A percentile compares a stretch with the other conserved stretches of the same genome.
Conservation (phyloP, 2,329 filamentous ascomycete species). For the Lachnellula arida region DNA sequence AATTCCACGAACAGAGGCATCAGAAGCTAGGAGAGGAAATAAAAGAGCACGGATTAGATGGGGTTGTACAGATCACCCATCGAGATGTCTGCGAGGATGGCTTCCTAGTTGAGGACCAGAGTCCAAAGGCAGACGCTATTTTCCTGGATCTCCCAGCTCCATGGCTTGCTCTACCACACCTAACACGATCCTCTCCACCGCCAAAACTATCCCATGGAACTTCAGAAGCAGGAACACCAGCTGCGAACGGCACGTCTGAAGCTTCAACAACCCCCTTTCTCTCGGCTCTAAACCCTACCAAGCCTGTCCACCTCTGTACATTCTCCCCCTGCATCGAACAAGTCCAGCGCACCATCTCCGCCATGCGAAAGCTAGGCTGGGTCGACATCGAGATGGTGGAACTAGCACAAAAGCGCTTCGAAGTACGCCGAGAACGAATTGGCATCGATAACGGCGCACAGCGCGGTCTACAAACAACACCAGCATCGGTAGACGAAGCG, state of each 20-base stretch:
- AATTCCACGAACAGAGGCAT: slow-evolving; percentile 72
- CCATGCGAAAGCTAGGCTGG: slow-evolving; percentile 79
- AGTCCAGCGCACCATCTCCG: slow-evolving; percentile 78
- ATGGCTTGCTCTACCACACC: slow-evolving; percentile 72
- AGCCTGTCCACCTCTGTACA: slow-evolving; percentile 76
- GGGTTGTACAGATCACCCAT: slow-evolving; percentile 67
- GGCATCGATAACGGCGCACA: slow-evolving; percentile 55
- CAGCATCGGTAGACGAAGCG: slow-evolving; percentile 75
- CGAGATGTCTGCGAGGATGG: slow-evolving; percentile 75
- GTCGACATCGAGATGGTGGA: slow-evolving; percentile 92
- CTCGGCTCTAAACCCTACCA: slow-evolving; percentile 65
- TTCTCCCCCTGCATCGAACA: slow-evolving; percentile 98
- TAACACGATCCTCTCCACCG: slow-evolving; percentile 50
- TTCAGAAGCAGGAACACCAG: not conserved
- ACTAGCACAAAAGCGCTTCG: slow-evolving; percentile 71
- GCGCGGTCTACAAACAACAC: slow-evolving; percentile 54
- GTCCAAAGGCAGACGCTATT: slow-evolving; percentile 62
- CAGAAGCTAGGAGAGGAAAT: slow-evolving; percentile 67
- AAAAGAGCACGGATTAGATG: slow-evolving; percentile 58
- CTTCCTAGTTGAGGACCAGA: slow-evolving; percentile 54
- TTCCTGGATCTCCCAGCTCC: slow-evolving; percentile 80
- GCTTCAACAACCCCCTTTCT: slow-evolving; percentile 38
- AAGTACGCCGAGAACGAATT: slow-evolving; percentile 76
- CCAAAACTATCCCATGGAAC: slow-evolving; percentile 7
- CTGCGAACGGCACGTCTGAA: slow-evolving; percentile 13